Base-by-base conservation (phyloP, 371 early-diverging fungal genomes). In the Saksenaea oblongispora region DNA sequence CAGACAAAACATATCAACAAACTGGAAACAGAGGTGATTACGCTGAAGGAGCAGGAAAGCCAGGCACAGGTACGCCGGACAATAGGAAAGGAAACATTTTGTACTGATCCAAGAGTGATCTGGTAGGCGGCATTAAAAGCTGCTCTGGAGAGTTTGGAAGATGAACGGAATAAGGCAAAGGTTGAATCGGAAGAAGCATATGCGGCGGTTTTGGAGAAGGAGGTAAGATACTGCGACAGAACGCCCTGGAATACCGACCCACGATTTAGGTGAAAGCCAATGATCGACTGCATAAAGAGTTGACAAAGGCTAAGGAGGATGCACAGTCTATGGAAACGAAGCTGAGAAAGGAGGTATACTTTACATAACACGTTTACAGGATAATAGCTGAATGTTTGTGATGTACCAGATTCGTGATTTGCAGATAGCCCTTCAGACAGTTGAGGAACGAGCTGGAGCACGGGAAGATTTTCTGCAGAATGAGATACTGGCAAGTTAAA, bases 1-100 rank as follows among this genome's bases (percentile, higher is more conserved):
- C 91, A 91, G 41, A 86, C 84, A 42, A 87, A 84, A 26, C 90
- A 88, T 56, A 80, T 87, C 56, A 76, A 76, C 27, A 78, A 82
- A 54, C 64, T 90, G 5, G 91, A 91, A 58, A 67, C 78, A 0
- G 90, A 91, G 18, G 69, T 86, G 11, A 37, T 66, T 0, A 58
- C 63, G 0, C 59, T 70, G 1, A 69, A 77, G 14, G 85, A 87
- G 1, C 75, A 80, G 14, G 64, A 79, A 26, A 62, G 62, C 0
- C 75, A 81, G 14, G 69, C 87, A n/a, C 86, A 87, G 37, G 69
- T 74, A n/a, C 66, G n/a, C 64, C 89, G 18, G 80, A 83, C 34
- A 31, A 34, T 14, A n/a, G 3, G 5, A 0, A 13, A 8, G 2
- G 5, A 7, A 59, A 34, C 22, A 28, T 18, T 41, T 15, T 31